These are phyloP conservation scores for Exophiala spinifera DNA, from an alignment of 2,329 filamentous ascomycete species.

Conservation along the genomic window DNA sequence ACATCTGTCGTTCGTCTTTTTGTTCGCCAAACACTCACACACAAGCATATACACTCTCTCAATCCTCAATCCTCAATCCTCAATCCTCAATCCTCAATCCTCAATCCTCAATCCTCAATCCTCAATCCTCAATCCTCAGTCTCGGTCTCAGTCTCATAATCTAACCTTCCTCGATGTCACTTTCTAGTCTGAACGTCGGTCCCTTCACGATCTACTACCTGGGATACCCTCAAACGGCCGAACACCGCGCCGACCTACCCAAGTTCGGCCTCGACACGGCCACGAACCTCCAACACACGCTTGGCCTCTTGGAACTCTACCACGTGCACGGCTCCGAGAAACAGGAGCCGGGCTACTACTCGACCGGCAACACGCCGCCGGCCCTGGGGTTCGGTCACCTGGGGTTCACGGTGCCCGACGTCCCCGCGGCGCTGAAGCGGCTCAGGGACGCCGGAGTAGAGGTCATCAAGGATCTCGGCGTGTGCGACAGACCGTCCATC, in stretches of 20 bases:
- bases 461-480: slow-evolving; percentile 36
- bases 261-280: slow-evolving; percentile 33
- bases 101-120: too few relatives aligned
- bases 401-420: slow-evolving; percentile 41
- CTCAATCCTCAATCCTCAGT: too few relatives aligned
- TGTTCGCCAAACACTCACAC: too few relatives aligned
- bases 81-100: too few relatives aligned
- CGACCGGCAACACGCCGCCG: slow-evolving; percentile 36
- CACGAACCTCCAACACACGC: slow-evolving; percentile 32
- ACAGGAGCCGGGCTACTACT: slow-evolving; percentile 19
- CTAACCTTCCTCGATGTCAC: background rate
- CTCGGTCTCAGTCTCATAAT: too few relatives aligned
- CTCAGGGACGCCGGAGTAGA: slow-evolving; percentile 33
- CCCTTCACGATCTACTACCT: slow-evolving; percentile 43
- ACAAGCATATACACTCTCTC: too few relatives aligned
- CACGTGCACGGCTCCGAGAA: slow-evolving; percentile 39
- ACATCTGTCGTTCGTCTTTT: too few relatives aligned
- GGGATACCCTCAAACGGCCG: slow-evolving; percentile 35
- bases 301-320: slow-evolving; percentile 38
- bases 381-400: slow-evolving; percentile 39
- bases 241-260: slow-evolving; percentile 30
- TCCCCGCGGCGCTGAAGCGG: slow-evolving; percentile 32
- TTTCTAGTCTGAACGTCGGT: slow-evolving; percentile 36
- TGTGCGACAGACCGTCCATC: slow-evolving; percentile 31
- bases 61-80: too few relatives aligned